phyloP scores from a whole-genome alignment of 1,284 basidiomycete species.

The Golubevia sp. region DNA sequence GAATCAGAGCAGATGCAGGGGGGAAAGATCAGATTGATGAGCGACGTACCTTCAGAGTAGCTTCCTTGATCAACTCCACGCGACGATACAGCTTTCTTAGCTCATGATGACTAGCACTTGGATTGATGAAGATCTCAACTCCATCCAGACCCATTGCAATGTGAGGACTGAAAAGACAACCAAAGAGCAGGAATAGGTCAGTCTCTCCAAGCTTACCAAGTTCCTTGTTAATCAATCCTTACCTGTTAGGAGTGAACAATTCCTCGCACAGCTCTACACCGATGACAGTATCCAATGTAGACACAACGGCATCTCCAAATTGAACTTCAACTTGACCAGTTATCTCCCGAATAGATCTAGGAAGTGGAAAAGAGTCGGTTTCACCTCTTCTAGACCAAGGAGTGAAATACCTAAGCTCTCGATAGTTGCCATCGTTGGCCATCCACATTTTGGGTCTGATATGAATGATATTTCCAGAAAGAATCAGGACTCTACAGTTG shows the following conservation, averaged over 20 bases:
- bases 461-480: constrained; percentile 82
- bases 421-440: constrained; percentile 97
- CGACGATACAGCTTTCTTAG: constrained; percentile 88
- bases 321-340: constrained; percentile 94
- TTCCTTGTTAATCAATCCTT: not conserved
- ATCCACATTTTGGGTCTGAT: constrained; percentile 99
- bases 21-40: not conserved
- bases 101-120: constrained; percentile 95
- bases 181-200: constrained; percentile 9
- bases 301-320: constrained; percentile 92
- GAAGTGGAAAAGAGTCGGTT: constrained; percentile 86
- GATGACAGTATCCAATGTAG: constrained; percentile 91
- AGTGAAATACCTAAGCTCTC: constrained; percentile 93
- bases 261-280: constrained; percentile 97
- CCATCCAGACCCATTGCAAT: constrained; percentile 96
- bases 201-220: not conserved
- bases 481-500: constrained; percentile 89
- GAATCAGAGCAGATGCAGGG: not conserved
- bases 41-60: constrained; percentile 79
- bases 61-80: constrained; percentile 94
- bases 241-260: constrained; percentile 94
- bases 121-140: constrained; percentile 98
- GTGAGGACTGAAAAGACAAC: constrained; percentile 73
- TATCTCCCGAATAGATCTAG: constrained; percentile 79
- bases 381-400: constrained; percentile 88